These are phyloP conservation scores for Arthrobotrys entomopaga DNA, from an alignment of 2,329 filamentous ascomycete species.

Conservation along the genomic window DNA sequence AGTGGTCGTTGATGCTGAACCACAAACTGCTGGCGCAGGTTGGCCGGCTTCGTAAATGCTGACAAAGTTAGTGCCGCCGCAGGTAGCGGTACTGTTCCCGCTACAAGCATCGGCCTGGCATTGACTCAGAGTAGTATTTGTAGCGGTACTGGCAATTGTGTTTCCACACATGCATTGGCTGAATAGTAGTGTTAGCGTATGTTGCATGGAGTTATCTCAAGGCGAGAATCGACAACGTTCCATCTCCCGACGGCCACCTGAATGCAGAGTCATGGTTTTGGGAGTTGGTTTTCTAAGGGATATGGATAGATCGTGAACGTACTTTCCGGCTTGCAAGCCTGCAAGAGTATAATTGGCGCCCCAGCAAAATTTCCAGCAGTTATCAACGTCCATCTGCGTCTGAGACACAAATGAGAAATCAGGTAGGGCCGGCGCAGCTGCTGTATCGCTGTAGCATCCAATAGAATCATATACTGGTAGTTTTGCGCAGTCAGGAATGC, in stretches of 20 bases:
- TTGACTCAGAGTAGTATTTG: neutral
- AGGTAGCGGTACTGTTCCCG: neutral
- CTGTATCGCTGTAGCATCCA: conserved; percentile 3
- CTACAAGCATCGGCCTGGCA: neutral
- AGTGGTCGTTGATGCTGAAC: neutral
- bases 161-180: neutral
- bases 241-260: neutral
- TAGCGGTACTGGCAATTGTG: neutral
- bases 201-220: too few relatives aligned
- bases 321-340: neutral
- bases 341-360: neutral
- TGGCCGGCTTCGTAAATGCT: neutral
- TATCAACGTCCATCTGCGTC: neutral
- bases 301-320: neutral
- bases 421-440: neutral
- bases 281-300: too few relatives aligned
- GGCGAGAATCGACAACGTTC: neutral
- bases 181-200: too few relatives aligned
- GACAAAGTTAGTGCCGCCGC: conserved; percentile 5
- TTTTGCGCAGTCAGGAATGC: conserved; percentile 3
- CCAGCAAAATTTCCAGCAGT: conserved; percentile 6
- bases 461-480: neutral
- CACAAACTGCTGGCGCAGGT: neutral
- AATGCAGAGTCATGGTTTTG: too few relatives aligned
- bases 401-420: neutral